Base-by-base conservation (phyloP, 2,329 filamentous ascomycete genomes). In the Paraphaeosphaeria sporulosa region DNA sequence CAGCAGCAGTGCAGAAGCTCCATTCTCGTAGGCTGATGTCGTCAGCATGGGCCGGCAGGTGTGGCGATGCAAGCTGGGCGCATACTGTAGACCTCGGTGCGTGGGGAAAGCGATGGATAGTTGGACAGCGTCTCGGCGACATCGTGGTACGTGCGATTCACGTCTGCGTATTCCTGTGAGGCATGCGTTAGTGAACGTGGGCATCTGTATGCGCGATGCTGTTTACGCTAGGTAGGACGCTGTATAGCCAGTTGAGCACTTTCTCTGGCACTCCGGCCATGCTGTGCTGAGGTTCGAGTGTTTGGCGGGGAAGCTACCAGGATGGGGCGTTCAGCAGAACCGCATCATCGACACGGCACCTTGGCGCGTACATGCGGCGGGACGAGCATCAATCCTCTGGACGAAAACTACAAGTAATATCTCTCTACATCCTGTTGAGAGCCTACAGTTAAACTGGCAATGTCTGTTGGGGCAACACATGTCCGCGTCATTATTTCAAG, bases 81-180 rank as follows among this genome's bases (percentile, higher is more conserved):
- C 87, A 71, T 85, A 96, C 93, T 98, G 80, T 98, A 96, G 54
- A 98, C 94, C 78, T 98, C 94, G 62, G 95, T 99, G 69, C 92
- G 88, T 27, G 94, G 93, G 9, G 90, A 86, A 23, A 99, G 84
- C 2, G 92, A 90, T 8, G 93, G 88, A 74, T 93, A 93, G 68
- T 90, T 87, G 34, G 91, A 86, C 55, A 99, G 87, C 30, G 89
- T 87, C 74, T 93, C 90, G 64, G 92, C 94, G 69, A 96, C 89
- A 79, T 98, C 94, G 76, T 91, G 91, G 81, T 98, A 98, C 56
- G 94, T 93, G 63, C 93, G 90, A 75, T 94, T 96, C 60, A 96
- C 90, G 81, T 98, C 92, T 77, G 89, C 89, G 76, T 99, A 98
- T 86, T 96, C 93, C 92, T 98, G 55, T 1, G 47, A 2, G 2